Conservation (phyloP, 2,329 filamentous ascomycete species). For the Calcarisporium arbuscula region DNA sequence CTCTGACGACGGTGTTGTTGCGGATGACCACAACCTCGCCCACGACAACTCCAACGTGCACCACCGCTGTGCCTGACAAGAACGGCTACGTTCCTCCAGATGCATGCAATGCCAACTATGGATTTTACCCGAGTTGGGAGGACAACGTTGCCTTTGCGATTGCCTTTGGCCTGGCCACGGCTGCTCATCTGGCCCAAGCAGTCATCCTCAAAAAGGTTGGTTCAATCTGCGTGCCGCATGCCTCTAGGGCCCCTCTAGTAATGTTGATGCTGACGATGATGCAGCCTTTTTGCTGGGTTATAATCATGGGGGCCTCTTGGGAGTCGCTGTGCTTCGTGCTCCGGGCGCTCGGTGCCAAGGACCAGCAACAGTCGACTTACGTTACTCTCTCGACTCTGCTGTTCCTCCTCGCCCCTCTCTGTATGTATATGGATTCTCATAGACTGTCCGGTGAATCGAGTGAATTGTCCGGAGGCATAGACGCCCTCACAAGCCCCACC, state of each 20-base stretch:
- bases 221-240: not conserved
- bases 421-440: constrained; percentile 12
- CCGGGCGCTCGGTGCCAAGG: constrained; percentile 19
- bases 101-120: constrained; percentile 15
- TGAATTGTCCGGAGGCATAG: too few species aligned
- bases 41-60: constrained; percentile 10
- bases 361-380: constrained; percentile 16
- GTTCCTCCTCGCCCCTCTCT: constrained; percentile 21
- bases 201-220: constrained; percentile 10
- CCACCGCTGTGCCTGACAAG: constrained; percentile 12
- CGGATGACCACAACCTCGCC: too few species aligned
- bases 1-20: not conserved
- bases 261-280: too few species aligned
- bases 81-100: constrained; percentile 14
- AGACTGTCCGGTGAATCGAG: not conserved
- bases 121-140: constrained; percentile 14
- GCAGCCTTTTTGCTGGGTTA: constrained; percentile 23
- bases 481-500: too few species aligned
- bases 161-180: constrained; percentile 8
- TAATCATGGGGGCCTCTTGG: constrained; percentile 24
- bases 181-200: constrained; percentile 5
- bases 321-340: constrained; percentile 22
- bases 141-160: constrained; percentile 9
- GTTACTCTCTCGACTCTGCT: constrained; percentile 11
- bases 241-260: not conserved